Evolutionary conservation across 2,329 filamentous ascomycete genomes (phyloP), one percentile per base, ranked within the genome.

Genomic region (Venturia carpophila): DNA sequence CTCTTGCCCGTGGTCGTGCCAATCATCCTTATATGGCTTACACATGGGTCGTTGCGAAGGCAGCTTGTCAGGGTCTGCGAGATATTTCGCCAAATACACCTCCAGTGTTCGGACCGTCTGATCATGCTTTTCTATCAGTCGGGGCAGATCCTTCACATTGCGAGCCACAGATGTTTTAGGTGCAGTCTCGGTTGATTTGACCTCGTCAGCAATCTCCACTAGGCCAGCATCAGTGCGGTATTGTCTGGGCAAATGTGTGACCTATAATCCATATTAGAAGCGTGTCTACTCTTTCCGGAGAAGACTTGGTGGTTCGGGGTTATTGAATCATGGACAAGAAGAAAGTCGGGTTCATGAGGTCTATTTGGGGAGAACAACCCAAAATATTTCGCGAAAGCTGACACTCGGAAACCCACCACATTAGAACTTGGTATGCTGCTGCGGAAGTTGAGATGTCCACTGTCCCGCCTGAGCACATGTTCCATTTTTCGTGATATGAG

Each of bases 91-190:
- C 64, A 99, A 77, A 5, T 95, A 83, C 56, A 84, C 83, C 74
- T 99, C 94, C 43, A 99, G 82, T 69, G 91, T 83, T 61, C 90
- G 86, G 43, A 99, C 94, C 0, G 87, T 83, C 68, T 88, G 80
- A 64, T 91, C 87, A 72, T 99, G 92, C 72, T 95, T 83, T 66
- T 88, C 85, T 67, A 97, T 94, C 66, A 97, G 79, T n/a, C 88
- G 82, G 10, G 94, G 94, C 15, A 99, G 81, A 47, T 93, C 87
- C 75, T 93, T 96, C 67, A 97, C 91, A 71, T 97, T 97, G 68
- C 93, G 87, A 37, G 91, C 92, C 70, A 97, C 88, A 15, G 90
- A 88, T n/a, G 89, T 90, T 68, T 89, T 83, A 3, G 92, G 90
- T 65, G 92, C 85, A 15, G 89, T 89, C 13, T 89, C 89, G 30